phyloP scores from a whole-genome alignment of 1,139 yeast species.

The Yamadazyma dushanensis region DNA sequence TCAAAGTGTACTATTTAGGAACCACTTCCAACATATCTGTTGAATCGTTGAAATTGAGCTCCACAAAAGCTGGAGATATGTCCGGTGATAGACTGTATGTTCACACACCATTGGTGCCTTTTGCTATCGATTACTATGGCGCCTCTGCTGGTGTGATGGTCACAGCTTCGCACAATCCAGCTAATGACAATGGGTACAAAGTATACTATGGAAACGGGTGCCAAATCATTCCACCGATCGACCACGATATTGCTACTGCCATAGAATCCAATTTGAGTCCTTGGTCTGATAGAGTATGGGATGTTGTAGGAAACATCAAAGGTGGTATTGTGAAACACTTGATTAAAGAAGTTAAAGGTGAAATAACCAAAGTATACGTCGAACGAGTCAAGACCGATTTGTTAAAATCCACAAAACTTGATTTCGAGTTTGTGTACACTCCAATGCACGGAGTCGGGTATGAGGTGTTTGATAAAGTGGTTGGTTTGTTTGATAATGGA shows the following conservation, averaged over 20 bases:
- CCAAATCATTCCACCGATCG: constrained; percentile 94
- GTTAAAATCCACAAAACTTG: constrained; percentile 19
- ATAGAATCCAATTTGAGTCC: constrained; percentile 66
- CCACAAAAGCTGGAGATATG: constrained; percentile 7
- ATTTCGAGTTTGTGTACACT: constrained; percentile 68
- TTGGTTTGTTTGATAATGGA: constrained; percentile 27
- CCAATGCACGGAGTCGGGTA: constrained; percentile 96
- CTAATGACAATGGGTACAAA: constrained; percentile 89
- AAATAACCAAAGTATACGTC: constrained; percentile 38
- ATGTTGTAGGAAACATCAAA: constrained; percentile 36
- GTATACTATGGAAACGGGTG: constrained; percentile 94
- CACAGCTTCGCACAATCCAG: constrained; percentile 96
- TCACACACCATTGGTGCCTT: constrained; percentile 94
- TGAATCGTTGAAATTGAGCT: constrained; percentile 24
- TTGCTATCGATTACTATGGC: constrained; percentile 60
- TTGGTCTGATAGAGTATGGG: constrained; percentile 53
- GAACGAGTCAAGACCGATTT: constrained; percentile 29
- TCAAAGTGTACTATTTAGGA: constrained; percentile 68
- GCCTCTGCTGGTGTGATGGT: constrained; percentile 92
- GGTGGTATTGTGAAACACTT: constrained; percentile 21
- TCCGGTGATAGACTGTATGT: constrained; percentile 35
- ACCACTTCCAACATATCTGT: constrained; percentile 28
- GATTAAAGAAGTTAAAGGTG: constrained; percentile 28
- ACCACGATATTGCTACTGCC: constrained; percentile 62
- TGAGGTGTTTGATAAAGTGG: constrained; percentile 41